Evolutionary conservation across 495 filamentous ascomycete genomes (phyloP).

Genomic region (Tuber melanosporum): DNA sequence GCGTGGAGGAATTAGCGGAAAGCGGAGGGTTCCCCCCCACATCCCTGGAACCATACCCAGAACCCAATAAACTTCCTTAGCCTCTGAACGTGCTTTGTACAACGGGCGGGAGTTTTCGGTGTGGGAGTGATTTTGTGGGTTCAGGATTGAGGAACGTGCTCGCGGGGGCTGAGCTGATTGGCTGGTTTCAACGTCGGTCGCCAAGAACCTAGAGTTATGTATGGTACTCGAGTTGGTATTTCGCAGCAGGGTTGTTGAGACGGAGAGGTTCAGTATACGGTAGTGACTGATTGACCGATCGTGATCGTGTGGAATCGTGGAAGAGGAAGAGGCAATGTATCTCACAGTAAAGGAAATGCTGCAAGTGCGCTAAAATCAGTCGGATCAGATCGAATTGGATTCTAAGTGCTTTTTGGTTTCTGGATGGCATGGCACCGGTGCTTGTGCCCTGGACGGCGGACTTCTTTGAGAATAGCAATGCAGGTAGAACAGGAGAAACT

Average conservation of each 20-base stretch:
- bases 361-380: neutral
- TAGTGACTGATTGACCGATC: neutral
- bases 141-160: neutral
- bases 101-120: neutral
- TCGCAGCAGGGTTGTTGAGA: neutral
- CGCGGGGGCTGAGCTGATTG: neutral
- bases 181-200: neutral
- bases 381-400: neutral
- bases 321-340: neutral
- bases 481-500: neutral
- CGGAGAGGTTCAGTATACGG: neutral
- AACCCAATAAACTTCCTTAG: neutral
- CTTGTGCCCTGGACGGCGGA: neutral
- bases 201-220: neutral
- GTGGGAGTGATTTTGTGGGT: neutral
- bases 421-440: neutral
- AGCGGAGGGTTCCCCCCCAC: neutral
- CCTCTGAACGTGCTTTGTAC: neutral
- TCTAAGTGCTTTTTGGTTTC: neutral
- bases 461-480: neutral
- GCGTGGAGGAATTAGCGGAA: neutral
- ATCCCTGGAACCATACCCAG: neutral
- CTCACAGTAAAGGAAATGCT: neutral
- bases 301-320: neutral
- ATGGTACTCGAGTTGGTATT: neutral